These are phyloP conservation scores for Papiliotrema laurentii DNA, from an alignment of 1,284 basidiomycete genomes.

Conservation along the genomic window DNA sequence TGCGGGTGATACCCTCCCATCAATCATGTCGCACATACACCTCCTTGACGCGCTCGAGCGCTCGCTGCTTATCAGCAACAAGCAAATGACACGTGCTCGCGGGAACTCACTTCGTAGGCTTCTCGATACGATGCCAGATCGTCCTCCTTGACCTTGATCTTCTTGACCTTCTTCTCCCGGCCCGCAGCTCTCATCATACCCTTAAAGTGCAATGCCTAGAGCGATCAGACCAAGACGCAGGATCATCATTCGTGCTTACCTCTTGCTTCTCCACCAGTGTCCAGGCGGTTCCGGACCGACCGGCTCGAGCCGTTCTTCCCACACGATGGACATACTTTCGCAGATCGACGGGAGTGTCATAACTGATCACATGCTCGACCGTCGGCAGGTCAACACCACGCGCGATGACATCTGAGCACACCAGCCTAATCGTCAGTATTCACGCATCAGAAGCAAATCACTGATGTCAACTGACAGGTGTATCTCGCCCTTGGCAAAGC, in stretches of 20 bases:
- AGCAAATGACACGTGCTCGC: background rate
- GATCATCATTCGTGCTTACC: constrained; percentile 53
- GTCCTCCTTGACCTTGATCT: constrained; percentile 63
- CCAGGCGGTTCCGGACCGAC: constrained; percentile 82
- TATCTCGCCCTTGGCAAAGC: constrained; percentile 75
- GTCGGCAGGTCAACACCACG: constrained; percentile 94
- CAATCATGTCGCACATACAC: constrained; percentile 5
- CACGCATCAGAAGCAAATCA: background rate
- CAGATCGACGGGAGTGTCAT: constrained; percentile 94
- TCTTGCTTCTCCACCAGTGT: constrained; percentile 94
- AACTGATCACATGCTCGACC: constrained; percentile 87
- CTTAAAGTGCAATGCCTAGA: constrained; percentile 82
- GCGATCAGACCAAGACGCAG: background rate
- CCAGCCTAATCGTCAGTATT: constrained; percentile 55
- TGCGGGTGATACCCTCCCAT: background rate
- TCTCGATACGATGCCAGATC: constrained; percentile 58
- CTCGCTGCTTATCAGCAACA: constrained; percentile 43
- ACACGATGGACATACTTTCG: constrained; percentile 96
- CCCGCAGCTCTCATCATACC: constrained; percentile 70
- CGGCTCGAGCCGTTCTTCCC: constrained; percentile 89
- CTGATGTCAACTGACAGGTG: constrained; percentile 61
- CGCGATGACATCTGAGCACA: constrained; percentile 93
- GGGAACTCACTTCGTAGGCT: constrained; percentile 57
- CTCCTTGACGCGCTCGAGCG: constrained; percentile 12
- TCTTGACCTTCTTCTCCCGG: constrained; percentile 68